Evolutionary conservation across 805 yeast genomes (phyloP), one percentile per base, ranked within the genome.

Genomic region (Yarrowia bubula): DNA sequence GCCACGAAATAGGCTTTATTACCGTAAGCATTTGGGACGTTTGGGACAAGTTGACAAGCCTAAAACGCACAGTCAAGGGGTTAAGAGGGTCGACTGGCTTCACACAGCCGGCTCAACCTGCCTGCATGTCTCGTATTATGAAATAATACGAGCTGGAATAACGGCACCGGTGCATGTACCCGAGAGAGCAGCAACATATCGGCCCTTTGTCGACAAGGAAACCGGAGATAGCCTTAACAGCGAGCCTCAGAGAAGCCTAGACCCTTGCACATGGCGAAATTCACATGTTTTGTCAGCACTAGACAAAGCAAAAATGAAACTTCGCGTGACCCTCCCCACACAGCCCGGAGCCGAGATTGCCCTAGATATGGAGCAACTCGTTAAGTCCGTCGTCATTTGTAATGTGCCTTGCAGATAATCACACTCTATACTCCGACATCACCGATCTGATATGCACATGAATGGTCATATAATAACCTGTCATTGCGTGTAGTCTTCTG

Each of bases 1-100:
- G 67, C 48, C 42, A 48, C 64, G 32, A 33, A 42, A 28, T 47
- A 62, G 65, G 43, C 63, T 57, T 60, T 31, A 28, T 37, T 13
- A 31, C 43, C 11, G 37, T 13, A 31, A 42, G 38, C 55, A 43
- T 42, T 22, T 22, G 28, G 28, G 28, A 22, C 28, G 28, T 22
- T 32, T 39, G 61, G 51, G 66, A 28, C 18, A 8, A 17, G 33
- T 8, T 10, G 13, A 18, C 44, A 41, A 41, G 14, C 44, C 13
- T 22, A 22, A 22, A 60, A 37, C 15, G 41, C 64, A 15, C 35
- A 5, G 31, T 14, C 39, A 13, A 15, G 31, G 41, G 55, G 38
- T 38, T 35, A 33, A n/a, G 31, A 32, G 35, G 51, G 51, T 47
- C 51, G 31, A 47, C 22, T 47, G 51, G 38, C 38, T 32, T n/a